phyloP scores from a whole-genome alignment of 2,329 filamentous ascomycete genomes.

The Epichloe festucae region DNA sequence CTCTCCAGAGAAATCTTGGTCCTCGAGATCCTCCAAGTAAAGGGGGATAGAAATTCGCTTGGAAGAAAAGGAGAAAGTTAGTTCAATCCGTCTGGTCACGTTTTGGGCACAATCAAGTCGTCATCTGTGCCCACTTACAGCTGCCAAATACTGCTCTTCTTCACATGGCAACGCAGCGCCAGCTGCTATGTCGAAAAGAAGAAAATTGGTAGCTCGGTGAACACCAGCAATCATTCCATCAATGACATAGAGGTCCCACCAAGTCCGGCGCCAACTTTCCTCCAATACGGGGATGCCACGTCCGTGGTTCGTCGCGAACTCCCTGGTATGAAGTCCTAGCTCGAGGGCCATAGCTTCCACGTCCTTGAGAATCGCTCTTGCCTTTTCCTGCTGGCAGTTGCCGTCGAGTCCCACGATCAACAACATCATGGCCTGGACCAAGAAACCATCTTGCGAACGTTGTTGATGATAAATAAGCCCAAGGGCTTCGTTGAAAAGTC shows the following conservation, averaged over 20 bases:
- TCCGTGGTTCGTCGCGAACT: constrained; percentile 53
- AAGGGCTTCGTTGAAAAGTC: constrained; percentile 46
- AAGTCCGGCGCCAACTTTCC: constrained; percentile 77
- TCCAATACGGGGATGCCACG: constrained; percentile 54
- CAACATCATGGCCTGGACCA: constrained; percentile 67
- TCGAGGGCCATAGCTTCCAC: constrained; percentile 62
- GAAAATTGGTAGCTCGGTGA: constrained; percentile 56
- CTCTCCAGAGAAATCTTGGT: constrained; percentile 58
- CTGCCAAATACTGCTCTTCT: constrained; percentile 54
- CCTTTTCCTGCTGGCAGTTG: constrained; percentile 55
- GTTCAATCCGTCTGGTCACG: background rate
- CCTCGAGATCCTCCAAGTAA: constrained; percentile 64
- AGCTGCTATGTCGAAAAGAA: constrained; percentile 51
- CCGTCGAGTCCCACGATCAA: constrained; percentile 69
- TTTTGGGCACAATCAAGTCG: background rate
- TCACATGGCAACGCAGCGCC: constrained; percentile 72
- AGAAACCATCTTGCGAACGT: constrained; percentile 41
- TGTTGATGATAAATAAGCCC: constrained; percentile 34
- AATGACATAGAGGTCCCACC: constrained; percentile 76
- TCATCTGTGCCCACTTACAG: constrained; percentile 29
- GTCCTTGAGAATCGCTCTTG: constrained; percentile 51
- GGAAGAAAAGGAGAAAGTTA: background rate
- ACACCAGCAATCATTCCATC: constrained; percentile 78
- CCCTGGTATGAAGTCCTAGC: constrained; percentile 59
- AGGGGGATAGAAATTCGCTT: constrained; percentile 45